Evolutionary conservation across 1,284 basidiomycete species (phyloP), one percentile per base, ranked within the genome.

Genomic region (Sanghuangporus sanghuang): DNA sequence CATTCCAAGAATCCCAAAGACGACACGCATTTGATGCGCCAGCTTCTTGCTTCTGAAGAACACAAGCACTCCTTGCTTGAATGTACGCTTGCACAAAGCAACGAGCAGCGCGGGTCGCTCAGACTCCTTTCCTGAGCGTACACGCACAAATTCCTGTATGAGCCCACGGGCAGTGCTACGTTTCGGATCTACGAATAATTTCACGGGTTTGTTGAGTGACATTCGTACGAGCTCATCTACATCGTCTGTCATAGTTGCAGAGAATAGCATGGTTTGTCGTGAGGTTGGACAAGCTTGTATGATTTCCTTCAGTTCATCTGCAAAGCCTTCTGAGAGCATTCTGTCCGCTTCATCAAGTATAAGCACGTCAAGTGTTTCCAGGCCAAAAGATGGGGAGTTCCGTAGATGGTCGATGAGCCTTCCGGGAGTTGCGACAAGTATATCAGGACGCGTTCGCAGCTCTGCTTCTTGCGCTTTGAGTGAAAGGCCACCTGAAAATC

Each of bases 191-290:
- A 99, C 95, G 73, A 98, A 98, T 35, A 99, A 82, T 48, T 95
- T 85, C 27, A 96, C 93, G 2, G 96, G 96, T 73, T 90, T 93
- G 72, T 93, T 89, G 56, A 99, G 80, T 16, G 92, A 94, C 81
- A 98, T 91, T 70, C 87, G 87, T 63, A 98, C 92, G 50, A 99
- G 85, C 72, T 95, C 90, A 71, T 98, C 95, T 7, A 99, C 92
- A 0, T 90, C 90, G 75, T 98, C 96, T 1, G 95, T 97, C 90
- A 98, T 98, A 0, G 96, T 99, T 1, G 96, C 96, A 0, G 95
- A 97, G 77, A 99, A 99, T 32, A 99, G 82, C 95, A 99, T 97
- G 3, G 96, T 98, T 75, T 98, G 96, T 46, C 96, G 86, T 36
- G 90, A 90, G 14, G 81, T 78, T 1, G 96, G 96, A 72, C 95